A percentile compares a stretch with the other conserved stretches of the same genome.
These are phyloP conservation scores for Saccharum officinarum DNA, from an alignment of 176 grass and related monocot genomes.

Conservation along the genomic window DNA sequence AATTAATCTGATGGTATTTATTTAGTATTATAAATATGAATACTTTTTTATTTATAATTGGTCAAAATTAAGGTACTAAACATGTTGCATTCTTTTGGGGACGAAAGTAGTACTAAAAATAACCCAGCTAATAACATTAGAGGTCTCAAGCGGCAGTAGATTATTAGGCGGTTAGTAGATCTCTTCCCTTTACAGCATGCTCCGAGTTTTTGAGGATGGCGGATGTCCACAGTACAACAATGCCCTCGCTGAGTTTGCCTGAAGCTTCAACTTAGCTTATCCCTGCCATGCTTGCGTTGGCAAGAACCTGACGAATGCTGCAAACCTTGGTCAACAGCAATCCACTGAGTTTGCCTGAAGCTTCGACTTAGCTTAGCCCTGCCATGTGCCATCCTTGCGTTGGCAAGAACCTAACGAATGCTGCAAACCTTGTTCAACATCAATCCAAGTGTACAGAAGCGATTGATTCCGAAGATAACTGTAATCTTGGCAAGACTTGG, in stretches of 20 bases:
- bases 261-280: too few species aligned
- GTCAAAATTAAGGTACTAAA: too few species aligned
- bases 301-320: too few species aligned
- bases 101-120: too few species aligned
- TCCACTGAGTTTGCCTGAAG: too few species aligned
- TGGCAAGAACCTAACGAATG: neutral
- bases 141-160: neutral
- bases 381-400: neutral
- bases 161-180: neutral
- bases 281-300: too few species aligned
- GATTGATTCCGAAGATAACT: neutral
- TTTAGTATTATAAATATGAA: too few species aligned
- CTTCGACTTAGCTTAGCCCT: too few species aligned
- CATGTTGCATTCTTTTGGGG: too few species aligned
- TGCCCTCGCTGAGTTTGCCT: neutral
- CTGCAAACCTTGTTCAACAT: neutral
- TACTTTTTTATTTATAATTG: too few species aligned
- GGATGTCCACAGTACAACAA: neutral
- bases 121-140: neutral
- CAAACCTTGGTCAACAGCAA: too few species aligned
- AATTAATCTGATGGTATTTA: too few species aligned
- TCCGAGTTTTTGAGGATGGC: neutral
- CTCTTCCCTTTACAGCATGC: neutral
- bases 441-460: neutral
- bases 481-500: neutral